phyloP scores from a whole-genome alignment of 176 grass and related monocot species.

The Zea luxurians region DNA sequence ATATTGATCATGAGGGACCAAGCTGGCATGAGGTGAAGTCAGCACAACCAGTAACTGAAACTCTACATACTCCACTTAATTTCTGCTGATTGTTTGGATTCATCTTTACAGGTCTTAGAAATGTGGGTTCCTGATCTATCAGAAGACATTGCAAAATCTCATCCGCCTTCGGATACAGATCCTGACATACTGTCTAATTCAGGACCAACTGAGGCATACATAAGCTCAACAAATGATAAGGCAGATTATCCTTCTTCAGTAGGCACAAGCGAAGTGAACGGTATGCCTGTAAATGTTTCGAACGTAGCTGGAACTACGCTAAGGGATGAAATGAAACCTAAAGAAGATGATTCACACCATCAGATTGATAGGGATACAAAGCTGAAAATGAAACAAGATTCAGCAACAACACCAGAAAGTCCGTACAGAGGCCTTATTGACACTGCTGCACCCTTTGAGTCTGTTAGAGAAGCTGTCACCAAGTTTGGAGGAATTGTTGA shows the following conservation, averaged over 20 bases:
- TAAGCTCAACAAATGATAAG: slow-evolving; percentile 23
- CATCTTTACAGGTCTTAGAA: slow-evolving; percentile 23
- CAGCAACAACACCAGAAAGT: slow-evolving; percentile 45
- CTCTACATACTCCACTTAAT: neutral
- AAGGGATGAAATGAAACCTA: slow-evolving; percentile 29
- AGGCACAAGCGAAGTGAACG: slow-evolving; percentile 20
- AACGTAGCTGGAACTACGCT: neutral
- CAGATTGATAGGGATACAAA: slow-evolving; percentile 30
- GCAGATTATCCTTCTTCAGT: slow-evolving; percentile 35
- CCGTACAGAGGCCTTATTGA: slow-evolving; percentile 70
- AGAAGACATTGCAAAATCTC: slow-evolving; percentile 22
- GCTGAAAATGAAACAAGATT: slow-evolving; percentile 49
- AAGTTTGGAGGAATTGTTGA: slow-evolving; percentile 95
- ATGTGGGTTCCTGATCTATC: slow-evolving; percentile 19
- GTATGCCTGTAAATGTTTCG: slow-evolving; percentile 13
- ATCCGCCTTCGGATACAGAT: neutral
- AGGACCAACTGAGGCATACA: slow-evolving; percentile 21
- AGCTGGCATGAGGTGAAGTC: slow-evolving; percentile 1
- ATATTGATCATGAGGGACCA: slow-evolving; percentile 17
- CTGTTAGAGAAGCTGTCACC: slow-evolving; percentile 81
- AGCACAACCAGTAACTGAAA: slow-evolving; percentile 15
- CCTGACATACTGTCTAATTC: slow-evolving; percentile 19
- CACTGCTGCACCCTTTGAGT: slow-evolving; percentile 86
- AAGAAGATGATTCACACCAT: slow-evolving; percentile 22
- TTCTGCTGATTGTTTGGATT: slow-evolving; percentile 24